phyloP scores from a whole-genome alignment of 257 asterid genomes.

The Parsonsia alboflavescens region DNA sequence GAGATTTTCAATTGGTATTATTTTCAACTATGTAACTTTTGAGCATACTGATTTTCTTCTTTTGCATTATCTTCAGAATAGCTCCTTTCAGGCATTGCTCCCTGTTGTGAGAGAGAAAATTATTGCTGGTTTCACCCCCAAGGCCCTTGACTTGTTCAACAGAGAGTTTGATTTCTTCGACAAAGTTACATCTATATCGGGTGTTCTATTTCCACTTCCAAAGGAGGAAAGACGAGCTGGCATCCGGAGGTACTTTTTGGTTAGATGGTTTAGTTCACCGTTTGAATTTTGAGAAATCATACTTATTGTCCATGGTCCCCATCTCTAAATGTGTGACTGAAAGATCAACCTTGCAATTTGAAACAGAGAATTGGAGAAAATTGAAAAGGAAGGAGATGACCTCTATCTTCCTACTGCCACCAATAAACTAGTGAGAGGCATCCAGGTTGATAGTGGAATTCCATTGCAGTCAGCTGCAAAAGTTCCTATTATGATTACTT shows the following conservation, averaged over 20 bases:
- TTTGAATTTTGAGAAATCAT: background rate
- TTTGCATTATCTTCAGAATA: slow-evolving; percentile 46
- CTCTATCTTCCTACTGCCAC: slow-evolving; percentile 97
- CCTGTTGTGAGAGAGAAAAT: slow-evolving; percentile 83
- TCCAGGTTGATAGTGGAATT: slow-evolving; percentile 91
- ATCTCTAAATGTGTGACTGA: background rate
- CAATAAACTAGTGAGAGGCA: slow-evolving; percentile 79
- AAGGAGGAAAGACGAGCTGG: slow-evolving; percentile 97
- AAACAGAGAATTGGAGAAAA: slow-evolving; percentile 89
- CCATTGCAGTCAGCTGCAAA: slow-evolving; percentile 99
- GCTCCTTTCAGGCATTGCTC: slow-evolving; percentile 65
- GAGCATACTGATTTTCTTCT: slow-evolving; percentile 11
- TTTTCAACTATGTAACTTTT: background rate
- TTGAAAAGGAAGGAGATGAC: slow-evolving; percentile 79
- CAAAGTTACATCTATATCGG: slow-evolving; percentile 97
- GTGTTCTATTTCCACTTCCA: slow-evolving; percentile 85
- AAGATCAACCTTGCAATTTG: slow-evolving; percentile 13
- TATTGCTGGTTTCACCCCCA: slow-evolving; percentile 69
- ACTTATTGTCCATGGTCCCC: background rate
- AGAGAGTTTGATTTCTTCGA: slow-evolving; percentile 98
- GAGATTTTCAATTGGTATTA: background rate
- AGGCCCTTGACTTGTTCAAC: slow-evolving; percentile 67
- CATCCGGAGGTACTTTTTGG: slow-evolving; percentile 60
- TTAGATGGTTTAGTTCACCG: background rate
- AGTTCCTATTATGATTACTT: slow-evolving; percentile 98